Evolutionary conservation across 768 basidiomycete genomes (phyloP).

Genomic region (Mrakia blollopis): DNA sequence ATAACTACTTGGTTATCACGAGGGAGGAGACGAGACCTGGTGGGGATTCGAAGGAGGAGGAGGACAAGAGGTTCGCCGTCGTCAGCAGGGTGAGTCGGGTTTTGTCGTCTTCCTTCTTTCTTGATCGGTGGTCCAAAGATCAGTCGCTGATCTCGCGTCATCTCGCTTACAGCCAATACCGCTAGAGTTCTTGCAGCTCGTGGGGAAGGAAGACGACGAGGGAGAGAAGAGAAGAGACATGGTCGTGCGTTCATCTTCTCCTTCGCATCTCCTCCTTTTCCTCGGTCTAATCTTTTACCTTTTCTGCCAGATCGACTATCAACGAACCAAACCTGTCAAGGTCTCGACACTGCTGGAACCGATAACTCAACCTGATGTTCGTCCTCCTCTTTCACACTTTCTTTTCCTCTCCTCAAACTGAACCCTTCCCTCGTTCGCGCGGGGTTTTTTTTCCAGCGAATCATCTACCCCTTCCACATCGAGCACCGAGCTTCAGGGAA

Average conservation of each 20-base stretch:
- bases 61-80: conserved; percentile 27
- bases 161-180: conserved; percentile 21
- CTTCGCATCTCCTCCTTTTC: background rate
- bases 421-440: no score
- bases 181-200: conserved; percentile 25
- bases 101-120: background rate
- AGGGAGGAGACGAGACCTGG: conserved; percentile 21
- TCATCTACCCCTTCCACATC: conserved; percentile 24
- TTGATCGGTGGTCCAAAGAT: background rate
- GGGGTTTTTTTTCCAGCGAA: background rate
- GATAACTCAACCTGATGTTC: conserved; percentile 23
- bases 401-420: background rate
- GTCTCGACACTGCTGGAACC: conserved; percentile 27
- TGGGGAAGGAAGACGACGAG: conserved; percentile 22
- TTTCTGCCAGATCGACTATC: conserved; percentile 24
- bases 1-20: conserved; percentile 32
- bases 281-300: background rate
- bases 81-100: conserved; percentile 21
- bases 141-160: background rate
- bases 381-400: background rate
- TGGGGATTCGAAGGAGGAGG: conserved; percentile 22
- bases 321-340: conserved; percentile 15
- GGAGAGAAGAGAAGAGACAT: conserved; percentile 30
- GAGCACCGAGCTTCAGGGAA: conserved; percentile 21
- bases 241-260: conserved; percentile 9